Conservation (phyloP, 139 green algal species). For the Chlamydomonas asymmetrica region DNA sequence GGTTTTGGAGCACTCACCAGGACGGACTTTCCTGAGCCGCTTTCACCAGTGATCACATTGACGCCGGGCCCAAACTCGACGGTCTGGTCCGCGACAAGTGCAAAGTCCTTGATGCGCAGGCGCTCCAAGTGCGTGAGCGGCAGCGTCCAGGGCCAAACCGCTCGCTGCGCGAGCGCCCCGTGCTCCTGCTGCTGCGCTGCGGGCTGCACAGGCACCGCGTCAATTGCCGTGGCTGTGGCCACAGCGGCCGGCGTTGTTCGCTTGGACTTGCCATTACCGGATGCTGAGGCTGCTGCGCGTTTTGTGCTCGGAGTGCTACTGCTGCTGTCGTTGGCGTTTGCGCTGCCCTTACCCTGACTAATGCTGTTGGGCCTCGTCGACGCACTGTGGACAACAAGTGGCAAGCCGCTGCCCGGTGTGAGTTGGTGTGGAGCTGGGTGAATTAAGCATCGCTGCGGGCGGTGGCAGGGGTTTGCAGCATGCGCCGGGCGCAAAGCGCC, state of each 20-base stretch:
- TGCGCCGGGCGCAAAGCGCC: too few species aligned
- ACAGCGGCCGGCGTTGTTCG: too few species aligned
- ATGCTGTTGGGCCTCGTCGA: too few species aligned
- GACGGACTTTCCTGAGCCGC: slow-evolving; percentile 86
- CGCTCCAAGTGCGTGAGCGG: too few species aligned
- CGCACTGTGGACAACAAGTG: too few species aligned
- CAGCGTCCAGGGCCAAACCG: too few species aligned
- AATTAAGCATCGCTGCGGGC: too few species aligned
- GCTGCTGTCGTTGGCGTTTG: neutral
- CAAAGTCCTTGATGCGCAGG: slow-evolving; percentile 78
- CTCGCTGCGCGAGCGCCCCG: neutral
- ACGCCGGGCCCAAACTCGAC: slow-evolving; percentile 75
- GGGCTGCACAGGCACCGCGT: too few species aligned
- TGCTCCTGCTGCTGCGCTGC: neutral
- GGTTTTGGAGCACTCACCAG: slow-evolving; percentile 58
- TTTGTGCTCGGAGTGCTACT: neutral
- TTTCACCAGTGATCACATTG: slow-evolving; percentile 88
- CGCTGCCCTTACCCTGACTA: too few species aligned
- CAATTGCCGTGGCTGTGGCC: neutral
- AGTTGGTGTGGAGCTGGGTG: too few species aligned
- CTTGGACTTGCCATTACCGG: neutral
- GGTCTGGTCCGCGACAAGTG: slow-evolving; percentile 66
- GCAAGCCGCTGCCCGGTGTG: too few species aligned
- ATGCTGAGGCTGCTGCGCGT: neutral
- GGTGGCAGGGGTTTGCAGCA: too few species aligned